Evolutionary conservation across 192 early-diverging fungal genomes (phyloP), one percentile per base, ranked within the genome.

Genomic region (Tieghemiomyces parasiticus): DNA sequence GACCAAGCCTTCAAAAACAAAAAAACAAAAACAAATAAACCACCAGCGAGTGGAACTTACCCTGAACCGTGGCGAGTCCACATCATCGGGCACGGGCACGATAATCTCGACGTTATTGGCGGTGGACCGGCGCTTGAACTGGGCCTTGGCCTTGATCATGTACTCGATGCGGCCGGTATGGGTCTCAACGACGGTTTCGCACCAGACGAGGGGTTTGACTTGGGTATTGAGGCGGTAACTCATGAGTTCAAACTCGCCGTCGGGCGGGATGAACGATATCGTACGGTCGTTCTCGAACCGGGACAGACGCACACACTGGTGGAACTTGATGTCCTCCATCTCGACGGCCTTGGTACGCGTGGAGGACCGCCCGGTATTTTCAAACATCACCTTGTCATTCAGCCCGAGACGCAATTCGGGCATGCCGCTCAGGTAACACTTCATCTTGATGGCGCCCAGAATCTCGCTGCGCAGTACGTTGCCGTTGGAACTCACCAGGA

Each of bases 81-180:
- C 91, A 75, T 99, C 96, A 60, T 90, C 89, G 28, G 96, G 91
- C 8, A 99, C 96, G n/a, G 96, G 96, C 16, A 99, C 87, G 52
- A 85, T 69, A 55, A 99, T 97, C 72, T 96, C 93, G 16, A 99
- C 96, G 70, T 95, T 95, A 62, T 95, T 99, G 20, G 96, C 96
- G 4, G 93, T 89, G 30, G 93, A 95, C 34, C 92, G 78, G 58
- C 89, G 85, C 77, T 99, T 99, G 71, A 99, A 99, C 72, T 96
- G 94, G 24, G 88, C 92, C 66, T 83, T 93, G 45, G 93, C 96
- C 81, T 96, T 85, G 71, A 98, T 82, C 83, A 95, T 85, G 66
- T 88, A 95, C 71, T 99, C 96, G 60, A 97, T 83, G 46, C 96
- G 79, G 26, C 92, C 92, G 45, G 88, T 82, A 70, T 97, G 90